Evolutionary conservation across 805 yeast genomes (phyloP).

Genomic region (Schwanniomyces pseudopolymorphus): DNA sequence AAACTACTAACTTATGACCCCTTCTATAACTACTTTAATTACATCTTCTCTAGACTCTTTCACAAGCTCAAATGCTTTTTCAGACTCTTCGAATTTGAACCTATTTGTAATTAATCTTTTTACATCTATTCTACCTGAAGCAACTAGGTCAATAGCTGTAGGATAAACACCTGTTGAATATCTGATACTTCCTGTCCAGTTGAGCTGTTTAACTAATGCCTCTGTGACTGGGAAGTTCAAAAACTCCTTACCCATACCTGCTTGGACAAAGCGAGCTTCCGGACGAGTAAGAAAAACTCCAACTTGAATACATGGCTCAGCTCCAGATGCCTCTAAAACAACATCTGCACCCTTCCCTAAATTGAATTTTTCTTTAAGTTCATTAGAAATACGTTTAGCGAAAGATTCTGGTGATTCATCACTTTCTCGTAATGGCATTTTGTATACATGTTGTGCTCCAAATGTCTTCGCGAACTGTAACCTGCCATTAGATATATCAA

Average conservation of each 20-base stretch:
- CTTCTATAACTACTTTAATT: conserved; percentile 16
- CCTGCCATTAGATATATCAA: conserved; percentile 21
- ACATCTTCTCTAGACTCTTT: conserved; percentile 10
- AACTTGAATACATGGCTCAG: conserved; percentile 16
- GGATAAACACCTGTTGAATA: conserved; percentile 18
- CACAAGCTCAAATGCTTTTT: conserved; percentile 18
- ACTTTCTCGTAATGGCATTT: conserved; percentile 13
- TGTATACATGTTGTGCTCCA: conserved; percentile 10
- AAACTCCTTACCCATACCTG: conserved; percentile 19
- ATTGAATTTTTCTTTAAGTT: conserved; percentile 20
- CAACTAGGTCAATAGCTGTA: conserved; percentile 18
- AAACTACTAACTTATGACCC: conserved; percentile 4
- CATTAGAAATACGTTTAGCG: conserved; percentile 3
- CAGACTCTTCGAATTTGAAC: conserved; percentile 17
- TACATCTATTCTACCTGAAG: conserved; percentile 12
- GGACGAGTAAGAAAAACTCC: conserved; percentile 12
- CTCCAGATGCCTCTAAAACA: conserved; percentile 20
- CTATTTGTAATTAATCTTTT: conserved; percentile 18
- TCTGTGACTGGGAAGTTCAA: conserved; percentile 17
- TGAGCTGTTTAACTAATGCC: conserved; percentile 17
- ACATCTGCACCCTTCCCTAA: conserved; percentile 24
- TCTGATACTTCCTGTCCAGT: conserved; percentile 16
- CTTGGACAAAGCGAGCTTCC: conserved; percentile 17
- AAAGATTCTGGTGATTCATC: conserved; percentile 12
- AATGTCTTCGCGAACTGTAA: conserved; percentile 18